Percentiles rank a stretch among this genome's conserved stretches.
Evolutionary conservation across 2,329 filamentous ascomycete species (phyloP).

Genomic region (Colletotrichum eleusines): DNA sequence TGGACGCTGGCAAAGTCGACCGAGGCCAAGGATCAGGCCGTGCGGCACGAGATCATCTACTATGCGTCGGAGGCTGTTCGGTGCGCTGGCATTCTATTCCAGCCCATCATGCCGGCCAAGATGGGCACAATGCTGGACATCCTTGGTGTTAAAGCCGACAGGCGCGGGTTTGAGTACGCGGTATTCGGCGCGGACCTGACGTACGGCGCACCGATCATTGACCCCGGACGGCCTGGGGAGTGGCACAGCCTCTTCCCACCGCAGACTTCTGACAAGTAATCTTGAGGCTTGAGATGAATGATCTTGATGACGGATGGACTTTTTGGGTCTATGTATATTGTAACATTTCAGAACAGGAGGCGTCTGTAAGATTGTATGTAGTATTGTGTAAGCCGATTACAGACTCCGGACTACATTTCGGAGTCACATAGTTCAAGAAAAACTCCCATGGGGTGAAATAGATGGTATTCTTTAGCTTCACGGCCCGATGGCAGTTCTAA

Average conservation of each 20-base stretch:
- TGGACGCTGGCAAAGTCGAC: slow-evolving; percentile 70
- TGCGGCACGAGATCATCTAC: slow-evolving; percentile 74
- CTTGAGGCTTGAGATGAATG: not conserved
- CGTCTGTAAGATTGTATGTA: slow-evolving; percentile 1
- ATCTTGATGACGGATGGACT: too few relatives aligned
- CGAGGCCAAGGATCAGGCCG: slow-evolving; percentile 50
- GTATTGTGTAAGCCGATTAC: not conserved
- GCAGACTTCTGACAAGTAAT: slow-evolving; percentile 23
- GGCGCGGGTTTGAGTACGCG: slow-evolving; percentile 74
- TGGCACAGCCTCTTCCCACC: slow-evolving; percentile 34
- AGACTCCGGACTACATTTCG: not conserved
- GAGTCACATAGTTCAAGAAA: not conserved
- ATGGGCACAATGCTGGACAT: slow-evolving; percentile 78
- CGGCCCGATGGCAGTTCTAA: not conserved
- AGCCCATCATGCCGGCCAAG: slow-evolving; percentile 91
- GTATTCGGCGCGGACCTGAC: slow-evolving; percentile 71
- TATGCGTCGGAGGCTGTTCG: slow-evolving; percentile 81
- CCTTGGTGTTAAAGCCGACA: slow-evolving; percentile 75
- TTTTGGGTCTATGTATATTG: not conserved
- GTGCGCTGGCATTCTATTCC: slow-evolving; percentile 84
- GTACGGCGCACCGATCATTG: slow-evolving; percentile 67
- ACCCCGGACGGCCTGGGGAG: slow-evolving; percentile 18
- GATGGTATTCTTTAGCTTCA: not conserved
- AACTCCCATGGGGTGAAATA: not conserved
- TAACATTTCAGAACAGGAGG: not conserved